These are phyloP conservation scores for Spizellomyces sp. DNA, from an alignment of 192 early-diverging fungal species.

Conservation along the genomic window DNA sequence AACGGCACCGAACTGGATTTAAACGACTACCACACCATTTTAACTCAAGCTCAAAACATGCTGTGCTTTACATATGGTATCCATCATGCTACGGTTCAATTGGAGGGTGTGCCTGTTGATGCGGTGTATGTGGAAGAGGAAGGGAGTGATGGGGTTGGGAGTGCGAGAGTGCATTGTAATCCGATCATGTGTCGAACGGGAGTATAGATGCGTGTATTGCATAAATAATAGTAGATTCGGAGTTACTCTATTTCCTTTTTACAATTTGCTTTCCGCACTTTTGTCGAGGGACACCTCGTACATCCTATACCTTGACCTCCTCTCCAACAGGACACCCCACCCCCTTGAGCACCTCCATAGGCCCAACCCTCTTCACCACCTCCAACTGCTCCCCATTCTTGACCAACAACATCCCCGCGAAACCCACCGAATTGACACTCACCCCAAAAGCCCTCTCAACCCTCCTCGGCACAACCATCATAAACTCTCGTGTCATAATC, in stretches of 20 bases:
- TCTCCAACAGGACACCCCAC: constrained; percentile 38
- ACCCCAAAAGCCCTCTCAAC: constrained; percentile 38
- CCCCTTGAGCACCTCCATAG: constrained; percentile 41
- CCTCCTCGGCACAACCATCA: constrained; percentile 60
- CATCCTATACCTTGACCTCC: too few species aligned
- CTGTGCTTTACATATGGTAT: constrained; percentile 51
- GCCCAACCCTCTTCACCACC: constrained; percentile 41
- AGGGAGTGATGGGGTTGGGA: not conserved
- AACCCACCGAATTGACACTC: constrained; percentile 67
- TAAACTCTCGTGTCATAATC: constrained; percentile 51
- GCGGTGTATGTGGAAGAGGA: constrained; percentile 1
- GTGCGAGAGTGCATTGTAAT: constrained; percentile 16
- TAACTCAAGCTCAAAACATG: constrained; percentile 39
- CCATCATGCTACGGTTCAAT: constrained; percentile 56
- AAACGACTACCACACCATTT: constrained; percentile 41
- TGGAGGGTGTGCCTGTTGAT: constrained; percentile 35
- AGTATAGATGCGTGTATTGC: too few species aligned
- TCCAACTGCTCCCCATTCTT: constrained; percentile 53
- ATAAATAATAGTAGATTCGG: too few species aligned
- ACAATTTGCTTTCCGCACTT: too few species aligned
- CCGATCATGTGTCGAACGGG: constrained; percentile 28
- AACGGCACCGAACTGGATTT: constrained; percentile 27
- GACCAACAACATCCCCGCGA: constrained; percentile 62
- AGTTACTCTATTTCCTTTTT: too few species aligned
- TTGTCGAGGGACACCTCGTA: too few species aligned